Evolutionary conservation across 83 land plant species (phyloP).

Genomic region (Picea abies): DNA sequence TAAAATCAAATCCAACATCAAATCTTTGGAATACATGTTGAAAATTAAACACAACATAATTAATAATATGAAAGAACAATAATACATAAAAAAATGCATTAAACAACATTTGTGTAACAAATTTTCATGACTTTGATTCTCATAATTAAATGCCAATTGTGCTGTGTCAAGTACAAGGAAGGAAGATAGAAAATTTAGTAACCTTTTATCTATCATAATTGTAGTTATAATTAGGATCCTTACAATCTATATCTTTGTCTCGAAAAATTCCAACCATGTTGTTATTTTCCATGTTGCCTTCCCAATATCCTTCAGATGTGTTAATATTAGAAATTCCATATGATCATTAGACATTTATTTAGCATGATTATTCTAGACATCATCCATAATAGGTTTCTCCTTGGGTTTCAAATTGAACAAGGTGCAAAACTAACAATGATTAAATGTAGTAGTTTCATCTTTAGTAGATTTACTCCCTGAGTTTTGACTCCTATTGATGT

Average conservation of each 20-base stretch:
- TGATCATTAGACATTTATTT: slow-evolving; percentile 36
- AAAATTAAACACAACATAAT: not conserved
- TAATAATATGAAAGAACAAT: not conserved
- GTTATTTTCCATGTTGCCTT: slow-evolving; percentile 44
- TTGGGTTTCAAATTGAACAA: slow-evolving; percentile 22
- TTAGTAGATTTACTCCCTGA: slow-evolving; percentile 24
- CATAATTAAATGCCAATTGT: too few species aligned
- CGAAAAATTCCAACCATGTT: slow-evolving; percentile 81
- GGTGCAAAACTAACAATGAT: slow-evolving; percentile 24
- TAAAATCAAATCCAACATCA: slow-evolving; percentile 90
- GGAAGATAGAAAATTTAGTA: not conserved
- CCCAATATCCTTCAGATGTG: slow-evolving; percentile 48
- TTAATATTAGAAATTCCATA: slow-evolving; percentile 36
- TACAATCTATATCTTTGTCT: slow-evolving; percentile 73
- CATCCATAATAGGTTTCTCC: slow-evolving; percentile 19
- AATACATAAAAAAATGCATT: too few species aligned
- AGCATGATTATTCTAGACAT: slow-evolving; percentile 18
- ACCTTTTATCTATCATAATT: slow-evolving; percentile 68
- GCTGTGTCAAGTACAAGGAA: too few species aligned
- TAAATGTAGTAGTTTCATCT: slow-evolving; percentile 20
- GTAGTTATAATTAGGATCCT: slow-evolving; percentile 88
- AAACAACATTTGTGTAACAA: not conserved
- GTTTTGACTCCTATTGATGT: slow-evolving; percentile 13
- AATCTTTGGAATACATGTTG: slow-evolving; percentile 73
- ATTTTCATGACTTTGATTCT: not conserved